Conservation (phyloP, 2,329 filamentous ascomycete genomes). For the Epichloe glyceriae region DNA sequence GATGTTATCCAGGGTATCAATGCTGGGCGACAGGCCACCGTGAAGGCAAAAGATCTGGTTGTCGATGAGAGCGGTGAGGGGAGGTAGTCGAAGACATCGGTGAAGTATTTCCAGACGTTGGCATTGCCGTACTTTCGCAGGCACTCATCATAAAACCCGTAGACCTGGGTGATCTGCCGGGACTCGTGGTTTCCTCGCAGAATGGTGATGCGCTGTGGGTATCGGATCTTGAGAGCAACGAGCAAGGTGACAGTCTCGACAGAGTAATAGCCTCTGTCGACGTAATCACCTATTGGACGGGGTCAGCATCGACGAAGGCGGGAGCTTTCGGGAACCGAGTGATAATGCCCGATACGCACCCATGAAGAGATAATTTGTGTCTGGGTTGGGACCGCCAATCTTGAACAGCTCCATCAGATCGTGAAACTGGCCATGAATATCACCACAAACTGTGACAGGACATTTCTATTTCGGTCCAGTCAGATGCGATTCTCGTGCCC, state of each 20-base stretch:
- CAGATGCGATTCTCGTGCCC: slow-evolving; percentile 2
- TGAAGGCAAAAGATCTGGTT: slow-evolving; percentile 99
- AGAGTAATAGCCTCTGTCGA: slow-evolving; percentile 97
- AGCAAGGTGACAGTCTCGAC: slow-evolving; percentile 96
- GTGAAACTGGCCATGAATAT: slow-evolving; percentile 98
- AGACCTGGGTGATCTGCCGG: slow-evolving; percentile 96
- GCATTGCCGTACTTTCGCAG: slow-evolving; percentile 98
- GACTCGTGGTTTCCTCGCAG: slow-evolving; percentile 98
- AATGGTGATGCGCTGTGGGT: slow-evolving; percentile 95
- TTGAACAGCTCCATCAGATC: slow-evolving; percentile 99
- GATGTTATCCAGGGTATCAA: slow-evolving; percentile 93
- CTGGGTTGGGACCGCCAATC: slow-evolving; percentile 93
- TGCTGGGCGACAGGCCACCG: slow-evolving; percentile 90
- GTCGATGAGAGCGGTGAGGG: slow-evolving; percentile 92
- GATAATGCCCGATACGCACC: slow-evolving; percentile 39
- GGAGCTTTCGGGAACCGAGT: background rate
- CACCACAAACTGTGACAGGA: slow-evolving; percentile 94
- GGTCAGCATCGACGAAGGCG: slow-evolving; percentile 1
- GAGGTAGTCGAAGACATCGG: slow-evolving; percentile 96
- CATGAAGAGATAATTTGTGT: slow-evolving; percentile 99
- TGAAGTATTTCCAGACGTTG: slow-evolving; percentile 99
- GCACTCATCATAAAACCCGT: slow-evolving; percentile 98
- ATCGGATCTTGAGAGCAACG: slow-evolving; percentile 94
- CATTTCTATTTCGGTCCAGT: slow-evolving; percentile 56
- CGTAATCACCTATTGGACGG: slow-evolving; percentile 68